Base-by-base conservation (phyloP, 495 filamentous ascomycete genomes). In the Aspergillus homomorphus region DNA sequence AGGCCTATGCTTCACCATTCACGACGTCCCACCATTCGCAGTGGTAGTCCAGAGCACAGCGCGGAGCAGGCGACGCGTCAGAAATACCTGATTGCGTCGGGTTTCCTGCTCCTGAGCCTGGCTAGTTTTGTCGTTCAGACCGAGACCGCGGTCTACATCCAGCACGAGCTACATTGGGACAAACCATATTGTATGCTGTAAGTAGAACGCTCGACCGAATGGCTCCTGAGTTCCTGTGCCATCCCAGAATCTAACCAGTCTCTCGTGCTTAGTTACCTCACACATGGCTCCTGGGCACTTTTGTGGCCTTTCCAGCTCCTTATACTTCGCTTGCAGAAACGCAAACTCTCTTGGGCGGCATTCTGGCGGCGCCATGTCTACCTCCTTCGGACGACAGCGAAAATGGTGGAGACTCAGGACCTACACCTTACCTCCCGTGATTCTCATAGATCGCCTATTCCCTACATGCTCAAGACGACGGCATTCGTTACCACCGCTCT, bases 151-250 rank as follows among this genome's bases (percentile, higher is more conserved):
- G 86, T 92, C 8, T 92, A 96, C 69, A 91, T 98, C 43, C 91
- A 96, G 70, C 84, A 90, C 72, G 86, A 92, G 43, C 69, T 96
- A 57, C 80, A 84, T 30, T 98, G 94, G 94, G 84, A 93, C 69
- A 98, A 98, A 75, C 87, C 93, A 22, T 98, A 97, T 77, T 92
- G 88, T 78, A 98, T 98, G 94, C 81, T 98, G 82, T 98, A 77
- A 79, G 84, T 82, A 22, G 46, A 2, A 3, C 0, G 14, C 45
- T 23, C 30, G 20, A 28, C 30, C 21, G 24, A 23, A n/a, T 18
- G 6, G 23, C 5, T 30, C 44, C 21, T 51, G 7, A 46, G 19
- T 16, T 44, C 6, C 14, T 12, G 26, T 28, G n/a, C n/a, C n/a
- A 26, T 22, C 8, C 19, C 21, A 22, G 42, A 14, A 21, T 7